Conservation (phyloP, 306 rosid genomes). For the Elaeagnus macrophylla region DNA sequence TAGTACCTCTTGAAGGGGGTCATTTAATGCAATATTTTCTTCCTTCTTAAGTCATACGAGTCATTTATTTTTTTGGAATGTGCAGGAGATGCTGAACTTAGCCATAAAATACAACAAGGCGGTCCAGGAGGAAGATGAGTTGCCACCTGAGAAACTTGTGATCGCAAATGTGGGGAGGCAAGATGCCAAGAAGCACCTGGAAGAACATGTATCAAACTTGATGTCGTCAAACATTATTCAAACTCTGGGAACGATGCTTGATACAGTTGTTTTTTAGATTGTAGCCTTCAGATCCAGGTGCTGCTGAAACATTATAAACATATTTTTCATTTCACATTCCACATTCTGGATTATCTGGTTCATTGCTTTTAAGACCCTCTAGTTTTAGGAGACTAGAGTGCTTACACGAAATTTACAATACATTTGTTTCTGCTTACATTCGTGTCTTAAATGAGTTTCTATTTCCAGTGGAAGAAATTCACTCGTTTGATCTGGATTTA, state of each 20-base stretch:
- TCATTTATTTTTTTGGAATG: background rate
- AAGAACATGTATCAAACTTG: conserved; percentile 86
- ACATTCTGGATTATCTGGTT: no score
- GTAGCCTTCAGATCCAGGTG: background rate
- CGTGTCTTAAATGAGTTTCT: no score
- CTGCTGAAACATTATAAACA: background rate
- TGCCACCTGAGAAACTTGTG: conserved; percentile 80
- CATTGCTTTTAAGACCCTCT: no score
- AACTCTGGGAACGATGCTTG: conserved; percentile 89
- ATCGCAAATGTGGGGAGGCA: conserved; percentile 93
- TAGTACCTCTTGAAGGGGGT: no score
- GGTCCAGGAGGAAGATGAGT: conserved; percentile 92
- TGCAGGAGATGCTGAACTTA: conserved; percentile 75
- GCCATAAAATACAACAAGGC: conserved; percentile 84
- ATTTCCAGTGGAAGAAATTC: no score
- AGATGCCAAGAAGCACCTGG: conserved; percentile 94
- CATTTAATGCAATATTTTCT: no score
- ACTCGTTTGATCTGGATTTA: no score
- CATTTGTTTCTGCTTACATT: no score
- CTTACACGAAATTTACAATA: no score
- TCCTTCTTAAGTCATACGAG: no score
- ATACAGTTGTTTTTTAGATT: conserved; percentile 74
- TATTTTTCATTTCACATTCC: no score
- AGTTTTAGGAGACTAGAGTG: no score
- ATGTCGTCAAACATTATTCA: conserved; percentile 94